phyloP scores from a whole-genome alignment of 345 rosid species.

The Linum usitatissimum region DNA sequence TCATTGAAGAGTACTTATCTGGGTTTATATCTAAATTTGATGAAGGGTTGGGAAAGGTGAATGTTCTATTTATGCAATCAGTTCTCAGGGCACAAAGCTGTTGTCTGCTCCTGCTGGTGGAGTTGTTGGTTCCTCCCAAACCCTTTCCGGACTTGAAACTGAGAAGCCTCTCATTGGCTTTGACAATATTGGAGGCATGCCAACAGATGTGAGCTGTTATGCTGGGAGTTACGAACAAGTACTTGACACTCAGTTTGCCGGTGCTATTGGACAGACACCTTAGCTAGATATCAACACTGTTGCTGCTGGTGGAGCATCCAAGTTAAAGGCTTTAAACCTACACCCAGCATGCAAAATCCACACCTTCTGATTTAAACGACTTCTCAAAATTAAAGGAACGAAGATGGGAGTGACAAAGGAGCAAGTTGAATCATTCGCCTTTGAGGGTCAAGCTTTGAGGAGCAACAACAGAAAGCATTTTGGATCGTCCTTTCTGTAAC shows the following conservation, averaged over 20 bases:
- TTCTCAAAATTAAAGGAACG: no score
- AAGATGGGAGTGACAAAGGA: no score
- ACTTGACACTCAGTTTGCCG: conserved; percentile 89
- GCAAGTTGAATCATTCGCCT: no score
- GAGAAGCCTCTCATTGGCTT: conserved; percentile 91
- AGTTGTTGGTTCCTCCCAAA: conserved; percentile 92
- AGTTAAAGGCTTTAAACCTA: no score
- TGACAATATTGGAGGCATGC: conserved; percentile 98
- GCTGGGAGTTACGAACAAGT: conserved; percentile 95
- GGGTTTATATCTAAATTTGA: conserved; percentile 87
- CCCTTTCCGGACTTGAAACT: conserved; percentile 82
- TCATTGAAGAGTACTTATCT: conserved; percentile 74
- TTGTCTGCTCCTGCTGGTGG: conserved; percentile 99
- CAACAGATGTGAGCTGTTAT: conserved; percentile 93
- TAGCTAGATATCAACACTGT: conserved; percentile 94
- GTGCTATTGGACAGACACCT: conserved; percentile 91
- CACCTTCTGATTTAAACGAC: no score
- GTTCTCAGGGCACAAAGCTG: conserved; percentile 99
- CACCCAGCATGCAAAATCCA: no score
- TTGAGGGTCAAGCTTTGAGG: no score
- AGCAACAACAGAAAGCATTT: no score
- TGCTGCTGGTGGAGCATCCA: no score
- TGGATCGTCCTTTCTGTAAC: no score
- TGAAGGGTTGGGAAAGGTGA: conserved; percentile 58
- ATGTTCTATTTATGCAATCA: conserved; percentile 92